Evolutionary conservation across 768 basidiomycete species (phyloP).

Genomic region (Lactarius sp.): DNA sequence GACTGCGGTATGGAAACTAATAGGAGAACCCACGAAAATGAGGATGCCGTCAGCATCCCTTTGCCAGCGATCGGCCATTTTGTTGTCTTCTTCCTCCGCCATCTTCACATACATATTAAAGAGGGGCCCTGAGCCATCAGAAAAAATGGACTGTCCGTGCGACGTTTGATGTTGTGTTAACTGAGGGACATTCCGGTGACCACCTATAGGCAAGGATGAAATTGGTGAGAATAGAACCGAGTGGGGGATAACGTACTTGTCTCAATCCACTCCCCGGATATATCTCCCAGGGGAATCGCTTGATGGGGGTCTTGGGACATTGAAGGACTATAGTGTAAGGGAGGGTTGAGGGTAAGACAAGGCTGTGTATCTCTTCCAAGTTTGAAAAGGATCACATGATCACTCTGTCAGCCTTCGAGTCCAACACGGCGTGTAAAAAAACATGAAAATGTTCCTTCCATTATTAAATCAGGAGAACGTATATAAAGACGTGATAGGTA

Average conservation of each 20-base stretch:
- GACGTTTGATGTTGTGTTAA: background rate
- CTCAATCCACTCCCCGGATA: background rate
- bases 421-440: too few species aligned
- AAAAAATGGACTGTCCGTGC: background rate
- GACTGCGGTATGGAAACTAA: too few species aligned
- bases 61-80: conserved; percentile 18
- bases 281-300: background rate
- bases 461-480: too few species aligned
- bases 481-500: too few species aligned
- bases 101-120: conserved; percentile 14
- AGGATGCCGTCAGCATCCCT: conserved; percentile 21
- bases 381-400: background rate
- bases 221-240: background rate
- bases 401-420: too few species aligned
- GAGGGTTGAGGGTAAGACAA: background rate
- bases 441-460: too few species aligned
- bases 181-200: background rate
- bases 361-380: background rate
- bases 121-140: conserved; percentile 5
- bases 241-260: background rate
- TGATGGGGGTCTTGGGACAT: background rate
- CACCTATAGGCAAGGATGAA: background rate
- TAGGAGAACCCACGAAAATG: conserved; percentile 16
- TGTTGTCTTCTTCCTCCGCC: conserved; percentile 17
- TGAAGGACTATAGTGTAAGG: background rate